Percentiles rank a stretch among this genome's conserved stretches.
Conservation (phyloP, 2,329 filamentous ascomycete genomes). For the Aureobasidium sp. region DNA sequence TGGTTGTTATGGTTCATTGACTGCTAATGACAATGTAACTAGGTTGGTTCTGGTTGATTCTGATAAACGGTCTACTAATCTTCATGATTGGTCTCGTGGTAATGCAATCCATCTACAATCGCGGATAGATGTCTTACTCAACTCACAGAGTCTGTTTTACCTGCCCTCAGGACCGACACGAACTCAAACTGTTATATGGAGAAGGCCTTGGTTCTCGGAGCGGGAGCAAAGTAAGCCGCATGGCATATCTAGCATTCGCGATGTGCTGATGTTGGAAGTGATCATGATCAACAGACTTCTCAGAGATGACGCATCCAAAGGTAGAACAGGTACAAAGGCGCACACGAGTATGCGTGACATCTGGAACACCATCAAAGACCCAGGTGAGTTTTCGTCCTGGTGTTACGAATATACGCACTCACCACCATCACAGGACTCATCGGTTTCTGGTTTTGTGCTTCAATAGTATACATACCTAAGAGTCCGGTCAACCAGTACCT, state of each 20-base stretch:
- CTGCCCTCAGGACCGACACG: slow-evolving; percentile 25
- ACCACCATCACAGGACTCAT: neutral
- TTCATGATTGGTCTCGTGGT: slow-evolving; percentile 17
- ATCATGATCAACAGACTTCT: slow-evolving; percentile 26
- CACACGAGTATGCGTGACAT: neutral
- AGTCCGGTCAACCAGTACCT: slow-evolving; percentile 48
- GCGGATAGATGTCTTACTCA: neutral
- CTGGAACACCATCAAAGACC: slow-evolving; percentile 8
- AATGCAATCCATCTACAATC: neutral
- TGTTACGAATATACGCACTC: neutral
- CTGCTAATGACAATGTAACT: neutral
- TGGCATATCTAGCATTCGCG: neutral
- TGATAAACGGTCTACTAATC: slow-evolving; percentile 17
- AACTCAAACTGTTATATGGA: slow-evolving; percentile 23
- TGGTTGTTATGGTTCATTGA: neutral
- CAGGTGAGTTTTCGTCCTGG: neutral
- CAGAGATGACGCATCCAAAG: slow-evolving; percentile 17
- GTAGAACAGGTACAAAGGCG: neutral
- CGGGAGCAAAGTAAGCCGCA: slow-evolving; percentile 21
- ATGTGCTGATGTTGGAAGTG: neutral
- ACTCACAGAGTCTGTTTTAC: slow-evolving; percentile 23
- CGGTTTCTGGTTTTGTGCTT: neutral
- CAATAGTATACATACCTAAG: slow-evolving; percentile 41
- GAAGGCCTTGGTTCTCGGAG: slow-evolving; percentile 24
- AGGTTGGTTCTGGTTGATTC: slow-evolving; percentile 19